These are phyloP conservation scores for Pichia sp. DNA, from an alignment of 1,139 yeast genomes.

Conservation along the genomic window DNA sequence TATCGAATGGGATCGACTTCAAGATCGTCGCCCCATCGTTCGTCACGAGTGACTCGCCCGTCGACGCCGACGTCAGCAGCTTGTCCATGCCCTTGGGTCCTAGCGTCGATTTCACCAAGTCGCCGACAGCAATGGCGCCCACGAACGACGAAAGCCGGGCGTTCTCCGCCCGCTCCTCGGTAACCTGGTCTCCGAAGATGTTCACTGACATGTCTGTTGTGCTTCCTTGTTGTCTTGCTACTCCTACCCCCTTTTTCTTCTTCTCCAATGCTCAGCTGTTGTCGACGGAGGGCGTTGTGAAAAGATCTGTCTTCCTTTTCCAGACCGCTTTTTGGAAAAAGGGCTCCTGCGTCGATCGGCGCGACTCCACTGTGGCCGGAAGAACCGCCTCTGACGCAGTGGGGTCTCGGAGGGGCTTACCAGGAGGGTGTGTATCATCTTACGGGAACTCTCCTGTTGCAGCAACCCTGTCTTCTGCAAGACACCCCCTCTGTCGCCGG, in stretches of 20 bases:
- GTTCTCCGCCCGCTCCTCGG: conserved; percentile 96
- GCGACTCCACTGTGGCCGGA: not conserved
- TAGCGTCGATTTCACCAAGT: conserved; percentile 87
- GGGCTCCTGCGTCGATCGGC: not conserved
- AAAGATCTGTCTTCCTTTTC: not conserved
- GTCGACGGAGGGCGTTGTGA: not conserved
- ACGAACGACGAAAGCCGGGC: conserved; percentile 96
- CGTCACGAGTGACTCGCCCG: conserved; percentile 76
- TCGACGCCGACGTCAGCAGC: conserved; percentile 79
- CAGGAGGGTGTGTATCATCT: no score
- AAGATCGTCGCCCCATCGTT: conserved; percentile 98
- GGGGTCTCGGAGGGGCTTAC: no score
- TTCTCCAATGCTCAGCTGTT: no score
- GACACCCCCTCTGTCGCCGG: no score
- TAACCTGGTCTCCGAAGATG: conserved; percentile 94
- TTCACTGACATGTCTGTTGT: conserved; percentile 58
- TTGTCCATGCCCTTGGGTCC: conserved; percentile 99
- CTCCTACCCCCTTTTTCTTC: not conserved
- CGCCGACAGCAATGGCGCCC: conserved; percentile 99
- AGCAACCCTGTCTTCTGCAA: no score
- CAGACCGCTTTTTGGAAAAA: not conserved
- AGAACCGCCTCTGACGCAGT: no score
- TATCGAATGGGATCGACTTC: conserved; percentile 90
- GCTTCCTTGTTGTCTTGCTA: not conserved
- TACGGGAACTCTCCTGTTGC: no score